Evolutionary conservation across 208 protist genomes (phyloP), one percentile per base, ranked within the genome.

Genomic region (Leptomonas pyrrhocoris): DNA sequence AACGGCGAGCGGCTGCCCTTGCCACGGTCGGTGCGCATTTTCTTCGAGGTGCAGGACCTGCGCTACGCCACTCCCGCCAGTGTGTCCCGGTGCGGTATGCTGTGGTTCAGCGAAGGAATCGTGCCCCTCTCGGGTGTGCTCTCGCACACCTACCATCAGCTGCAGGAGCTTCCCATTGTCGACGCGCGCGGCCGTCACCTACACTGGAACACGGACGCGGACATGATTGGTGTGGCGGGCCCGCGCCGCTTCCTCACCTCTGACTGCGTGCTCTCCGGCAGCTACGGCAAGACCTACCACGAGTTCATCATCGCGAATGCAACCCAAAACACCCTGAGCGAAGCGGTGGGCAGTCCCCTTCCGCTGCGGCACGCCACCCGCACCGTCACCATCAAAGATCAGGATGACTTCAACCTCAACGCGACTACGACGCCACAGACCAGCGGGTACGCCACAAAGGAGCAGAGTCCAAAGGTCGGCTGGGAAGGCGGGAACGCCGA

Each of bases 41-140:
- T 99, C 55, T 99, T 99, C 76, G 99, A 99, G 85, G 98, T 99
- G 40, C 87, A 99, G 68, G 85, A 99, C 67, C 84, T 99, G 27
- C 93, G 90, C 63, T 98, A 97, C 76, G 98, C 98, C 19, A 99
- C 98, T 8, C 94, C 98, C 2, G 98, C 99, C 48, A 99, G 98
- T 0, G 98, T 99, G 0, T 98, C 93, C 9, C 95, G 98, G 42
- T 99, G 98, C 79, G 98, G 98, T 61, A 99, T 99, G 98, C 85
- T 99, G 30, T 99, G 98, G 98, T 99, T 99, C 83, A 97, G 81
- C 68, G 96, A 98, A 48, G 96, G 98, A 51, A 90, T 93, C 51
- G 97, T 99, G 73, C 83, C 98, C 34, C 87, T 98, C 30, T 55
- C 90, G 13, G 83, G 90, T 49, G 68, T 94, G 46, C 77, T 97